Evolutionary conservation across 805 yeast species (phyloP), one percentile per base, ranked within the genome.

Genomic region (Yamadazyma philogaea): DNA sequence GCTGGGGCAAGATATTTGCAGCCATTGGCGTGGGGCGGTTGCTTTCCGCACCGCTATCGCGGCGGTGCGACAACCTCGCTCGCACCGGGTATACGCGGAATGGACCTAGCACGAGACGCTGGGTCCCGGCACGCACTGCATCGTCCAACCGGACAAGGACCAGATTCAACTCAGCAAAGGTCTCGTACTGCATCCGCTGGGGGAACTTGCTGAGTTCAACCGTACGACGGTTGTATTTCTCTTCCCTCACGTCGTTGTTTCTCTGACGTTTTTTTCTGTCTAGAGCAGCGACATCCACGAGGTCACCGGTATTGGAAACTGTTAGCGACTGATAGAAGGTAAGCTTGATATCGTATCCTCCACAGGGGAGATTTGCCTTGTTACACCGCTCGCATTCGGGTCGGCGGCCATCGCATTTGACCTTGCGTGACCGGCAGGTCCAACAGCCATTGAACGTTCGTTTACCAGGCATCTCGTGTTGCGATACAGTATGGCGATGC

Each of bases 391-490:
- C 37, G 51, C 82, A 78, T 14, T 44, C 47, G 2, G 82, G 82
- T 41, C 62, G 61, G 3, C 56, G 47, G 10, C 72, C 64, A 52
- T 76, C 82, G 57, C 82, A 78, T 53, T 75, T 75, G 49, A 77
- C 75, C 48, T 75, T 77, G 19, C 81, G 60, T 17, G 60, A 53
- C 30, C 82, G 61, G 49, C 82, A 78, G 6, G 82, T 78, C 66
- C 77, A 74, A 55, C 82, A 78, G 3, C 82, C 82, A 34, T 70
- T 62, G 54, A 75, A 75, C 37, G 58, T 63, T 35, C 75, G 57
- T 17, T 58, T 60, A 4, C 33, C 36, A 6, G 39, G 36, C 45
- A 42, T 42, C n/a, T 20, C 15, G 35, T n/a, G n/a, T n/a, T n/a
- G n/a, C n/a, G n/a, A n/a, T n/a, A n/a, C n/a, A n/a, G n/a, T n/a